Evolutionary conservation across 129 eudicot genomes (phyloP).

Genomic region (Pseudognaphalium luteoalbum): DNA sequence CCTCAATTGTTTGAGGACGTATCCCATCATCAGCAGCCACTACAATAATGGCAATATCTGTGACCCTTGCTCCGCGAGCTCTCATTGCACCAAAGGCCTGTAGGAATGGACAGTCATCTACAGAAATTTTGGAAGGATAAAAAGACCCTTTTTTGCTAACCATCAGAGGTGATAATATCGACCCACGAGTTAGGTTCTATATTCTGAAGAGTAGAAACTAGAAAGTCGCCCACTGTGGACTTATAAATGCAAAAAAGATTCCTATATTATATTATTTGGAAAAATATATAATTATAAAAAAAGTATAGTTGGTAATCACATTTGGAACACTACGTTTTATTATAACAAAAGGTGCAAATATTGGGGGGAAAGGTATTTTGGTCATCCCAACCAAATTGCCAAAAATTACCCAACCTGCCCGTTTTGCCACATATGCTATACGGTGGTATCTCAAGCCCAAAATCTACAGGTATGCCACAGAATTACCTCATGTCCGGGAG

Average conservation of each 20-base stretch:
- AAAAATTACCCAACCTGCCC: background rate
- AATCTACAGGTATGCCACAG: background rate
- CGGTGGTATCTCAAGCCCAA: background rate
- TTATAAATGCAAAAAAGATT: background rate
- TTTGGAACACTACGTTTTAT: background rate
- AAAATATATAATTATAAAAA: background rate
- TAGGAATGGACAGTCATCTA: slow-evolving; percentile 8
- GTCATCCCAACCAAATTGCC: background rate
- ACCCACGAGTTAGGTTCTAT: background rate
- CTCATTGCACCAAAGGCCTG: slow-evolving; percentile 99
- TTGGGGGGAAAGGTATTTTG: background rate
- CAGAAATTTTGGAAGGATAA: background rate
- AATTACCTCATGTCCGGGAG: slow-evolving; percentile 98
- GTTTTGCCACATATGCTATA: background rate
- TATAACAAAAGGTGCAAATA: too few species aligned
- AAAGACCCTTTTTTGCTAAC: background rate
- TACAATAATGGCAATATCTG: slow-evolving; percentile 95
- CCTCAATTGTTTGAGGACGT: slow-evolving; percentile 92
- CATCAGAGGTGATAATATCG: background rate
- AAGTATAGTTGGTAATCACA: background rate
- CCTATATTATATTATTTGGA: background rate
- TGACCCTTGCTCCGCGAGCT: slow-evolving; percentile 98
- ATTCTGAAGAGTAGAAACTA: background rate
- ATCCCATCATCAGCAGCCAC: slow-evolving; percentile 99
- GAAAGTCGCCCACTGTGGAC: background rate